Evolutionary conservation across 1,139 yeast genomes (phyloP).

Genomic region (Groenewaldozyma sp.): DNA sequence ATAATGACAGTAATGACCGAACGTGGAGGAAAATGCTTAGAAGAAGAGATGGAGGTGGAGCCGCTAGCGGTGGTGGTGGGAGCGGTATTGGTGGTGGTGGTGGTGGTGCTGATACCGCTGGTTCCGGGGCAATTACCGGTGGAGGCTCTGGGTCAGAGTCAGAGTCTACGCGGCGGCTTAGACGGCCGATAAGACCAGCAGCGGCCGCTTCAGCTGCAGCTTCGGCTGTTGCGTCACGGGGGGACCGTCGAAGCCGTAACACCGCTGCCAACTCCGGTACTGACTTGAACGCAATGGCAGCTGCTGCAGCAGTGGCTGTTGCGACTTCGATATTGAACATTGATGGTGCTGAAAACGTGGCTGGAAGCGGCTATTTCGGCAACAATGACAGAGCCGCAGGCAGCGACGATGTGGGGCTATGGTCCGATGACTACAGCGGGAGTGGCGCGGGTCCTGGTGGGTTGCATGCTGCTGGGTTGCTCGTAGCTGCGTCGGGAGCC

Average conservation of each 20-base stretch:
- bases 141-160: slow-evolving; percentile 1
- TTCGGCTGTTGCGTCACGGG: not conserved
- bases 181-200: not conserved
- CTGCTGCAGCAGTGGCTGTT: slow-evolving; percentile 2
- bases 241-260: not conserved
- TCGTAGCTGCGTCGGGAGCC: no score
- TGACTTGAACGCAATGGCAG: not conserved
- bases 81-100: not conserved
- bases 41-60: no score
- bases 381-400: not conserved
- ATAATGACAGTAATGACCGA: not conserved
- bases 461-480: not conserved
- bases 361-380: not conserved
- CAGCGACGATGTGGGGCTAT: not conserved
- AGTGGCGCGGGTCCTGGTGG: not conserved
- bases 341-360: not conserved
- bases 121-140: not conserved
- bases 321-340: slow-evolving; percentile 1
- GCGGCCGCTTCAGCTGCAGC: not conserved
- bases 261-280: not conserved
- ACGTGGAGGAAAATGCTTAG: no score
- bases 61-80: not conserved
- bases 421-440: not conserved
- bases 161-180: not conserved
- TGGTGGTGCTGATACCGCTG: not conserved